Evolutionary conservation across 225 moss, liverwort and hornwort genomes (phyloP).

Genomic region (Thuidium tamariscinum): DNA sequence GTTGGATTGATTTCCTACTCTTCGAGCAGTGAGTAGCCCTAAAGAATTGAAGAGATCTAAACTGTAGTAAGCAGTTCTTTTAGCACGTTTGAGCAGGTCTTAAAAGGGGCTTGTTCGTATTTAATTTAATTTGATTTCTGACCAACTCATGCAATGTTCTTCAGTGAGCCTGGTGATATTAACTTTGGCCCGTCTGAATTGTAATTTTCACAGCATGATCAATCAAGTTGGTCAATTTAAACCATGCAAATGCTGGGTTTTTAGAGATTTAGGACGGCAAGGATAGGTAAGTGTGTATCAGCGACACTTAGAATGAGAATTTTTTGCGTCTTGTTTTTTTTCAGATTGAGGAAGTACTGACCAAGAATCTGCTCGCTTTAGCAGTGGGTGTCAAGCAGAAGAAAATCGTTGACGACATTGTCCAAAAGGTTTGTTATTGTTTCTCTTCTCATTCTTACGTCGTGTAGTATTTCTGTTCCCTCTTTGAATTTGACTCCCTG

Average conservation of each 20-base stretch:
- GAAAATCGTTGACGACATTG: constrained; percentile 47
- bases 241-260: neutral
- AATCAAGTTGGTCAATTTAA: neutral
- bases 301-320: neutral
- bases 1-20: neutral
- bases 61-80: neutral
- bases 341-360: constrained; percentile 18
- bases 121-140: neutral
- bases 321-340: neutral
- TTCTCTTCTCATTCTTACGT: neutral
- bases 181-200: neutral
- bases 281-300: neutral
- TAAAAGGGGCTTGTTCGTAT: no score
- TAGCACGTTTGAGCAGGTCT: neutral
- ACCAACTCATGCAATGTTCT: neutral
- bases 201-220: neutral
- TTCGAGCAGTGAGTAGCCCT: neutral
- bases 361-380: constrained; percentile 75
- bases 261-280: neutral
- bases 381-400: constrained; percentile 87
- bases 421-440: constrained; percentile 39
- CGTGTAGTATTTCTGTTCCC: neutral
- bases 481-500: neutral
- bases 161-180: neutral
- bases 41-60: no score